Conservation (phyloP, 352 stramenopile genomes). For the Globisporangium nodosum region DNA sequence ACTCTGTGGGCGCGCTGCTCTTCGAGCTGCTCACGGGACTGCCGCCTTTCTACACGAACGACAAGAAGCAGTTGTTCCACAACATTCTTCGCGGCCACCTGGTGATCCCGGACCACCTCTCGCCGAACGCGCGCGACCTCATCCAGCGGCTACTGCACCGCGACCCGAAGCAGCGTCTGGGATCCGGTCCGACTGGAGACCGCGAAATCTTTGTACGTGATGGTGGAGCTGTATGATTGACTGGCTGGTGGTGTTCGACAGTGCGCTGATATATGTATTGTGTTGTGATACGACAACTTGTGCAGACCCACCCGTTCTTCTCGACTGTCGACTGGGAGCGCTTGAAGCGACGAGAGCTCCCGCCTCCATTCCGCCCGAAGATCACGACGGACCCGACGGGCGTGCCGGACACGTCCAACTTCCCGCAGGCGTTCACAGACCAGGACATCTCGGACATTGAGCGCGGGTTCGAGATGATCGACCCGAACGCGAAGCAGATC, state of each 20-base stretch:
- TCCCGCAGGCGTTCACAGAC: slow-evolving; percentile 80
- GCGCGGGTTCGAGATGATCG: slow-evolving; percentile 51
- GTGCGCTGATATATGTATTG: background rate
- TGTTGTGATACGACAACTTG: background rate
- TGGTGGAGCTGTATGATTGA: background rate
- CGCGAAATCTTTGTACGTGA: slow-evolving; percentile 75
- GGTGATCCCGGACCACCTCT: slow-evolving; percentile 77
- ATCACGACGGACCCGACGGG: slow-evolving; percentile 65
- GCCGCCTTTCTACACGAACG: slow-evolving; percentile 85
- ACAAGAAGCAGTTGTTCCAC: slow-evolving; percentile 89
- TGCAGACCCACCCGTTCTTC: slow-evolving; percentile 77
- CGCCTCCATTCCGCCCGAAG: slow-evolving; percentile 83
- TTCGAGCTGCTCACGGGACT: slow-evolving; percentile 82
- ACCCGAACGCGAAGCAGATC: slow-evolving; percentile 53
- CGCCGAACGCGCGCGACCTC: slow-evolving; percentile 63
- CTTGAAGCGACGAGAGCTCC: slow-evolving; percentile 70
- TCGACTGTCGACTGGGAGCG: slow-evolving; percentile 78
- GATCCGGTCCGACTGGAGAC: slow-evolving; percentile 64
- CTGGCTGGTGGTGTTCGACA: background rate
- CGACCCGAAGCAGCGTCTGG: slow-evolving; percentile 77
- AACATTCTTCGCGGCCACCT: slow-evolving; percentile 83
- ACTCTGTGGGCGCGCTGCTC: slow-evolving; percentile 70
- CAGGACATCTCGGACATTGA: slow-evolving; percentile 87
- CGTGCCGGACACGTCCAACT: slow-evolving; percentile 81
- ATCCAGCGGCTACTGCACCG: slow-evolving; percentile 76